Evolutionary conservation across 441 rosid species (phyloP).

Genomic region (Euphorbia corollata): DNA sequence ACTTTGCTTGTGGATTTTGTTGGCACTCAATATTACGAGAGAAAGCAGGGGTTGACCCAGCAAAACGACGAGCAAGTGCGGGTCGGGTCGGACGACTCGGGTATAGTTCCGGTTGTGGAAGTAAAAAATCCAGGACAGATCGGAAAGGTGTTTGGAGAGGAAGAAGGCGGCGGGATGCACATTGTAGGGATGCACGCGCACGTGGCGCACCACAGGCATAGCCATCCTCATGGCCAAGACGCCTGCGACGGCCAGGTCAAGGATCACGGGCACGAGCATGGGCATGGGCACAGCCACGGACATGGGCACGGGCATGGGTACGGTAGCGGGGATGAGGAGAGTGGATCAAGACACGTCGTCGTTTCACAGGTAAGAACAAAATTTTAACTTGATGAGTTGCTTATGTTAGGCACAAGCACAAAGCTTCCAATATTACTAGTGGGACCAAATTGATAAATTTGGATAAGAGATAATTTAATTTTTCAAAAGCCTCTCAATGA

Average conservation of each 20-base stretch:
- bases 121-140: conserved; percentile 16
- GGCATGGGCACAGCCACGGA: conserved; percentile 26
- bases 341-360: conserved; percentile 64
- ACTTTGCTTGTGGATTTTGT: conserved; percentile 76
- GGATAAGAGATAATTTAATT: neutral
- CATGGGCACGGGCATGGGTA: conserved; percentile 26
- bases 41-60: conserved; percentile 49
- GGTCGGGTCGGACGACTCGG: conserved; percentile 33
- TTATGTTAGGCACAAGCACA: neutral
- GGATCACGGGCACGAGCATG: conserved; percentile 27
- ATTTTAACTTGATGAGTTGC: neutral
- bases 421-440: neutral
- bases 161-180: conserved; percentile 74
- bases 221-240: conserved; percentile 50
- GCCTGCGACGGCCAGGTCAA: conserved; percentile 47
- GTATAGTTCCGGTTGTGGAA: conserved; percentile 22
- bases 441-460: neutral
- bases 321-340: conserved; percentile 39
- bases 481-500: too few species aligned
- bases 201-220: conserved; percentile 81
- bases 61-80: conserved; percentile 33
- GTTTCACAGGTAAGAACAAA: conserved; percentile 65
- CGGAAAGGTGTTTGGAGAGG: conserved; percentile 70
- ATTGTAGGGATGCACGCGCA: conserved; percentile 87
- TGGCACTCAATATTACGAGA: conserved; percentile 78